Evolutionary conservation across 805 yeast species (phyloP).

Genomic region (Henningerozyma blattae): DNA sequence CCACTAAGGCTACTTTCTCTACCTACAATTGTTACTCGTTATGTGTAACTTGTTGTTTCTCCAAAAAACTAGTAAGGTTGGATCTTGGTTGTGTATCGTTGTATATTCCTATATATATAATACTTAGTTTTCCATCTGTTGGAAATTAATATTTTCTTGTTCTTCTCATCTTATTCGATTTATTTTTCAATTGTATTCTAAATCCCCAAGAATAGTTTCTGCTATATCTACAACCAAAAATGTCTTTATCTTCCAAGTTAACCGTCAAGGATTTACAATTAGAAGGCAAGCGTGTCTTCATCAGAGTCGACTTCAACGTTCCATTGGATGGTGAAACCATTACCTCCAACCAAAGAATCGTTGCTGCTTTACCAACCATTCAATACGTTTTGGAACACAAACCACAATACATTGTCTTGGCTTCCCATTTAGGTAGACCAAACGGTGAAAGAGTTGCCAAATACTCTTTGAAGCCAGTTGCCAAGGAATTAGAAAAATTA

Average conservation of each 20-base stretch:
- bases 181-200: not conserved
- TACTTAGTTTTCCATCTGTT: not conserved
- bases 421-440: constrained; percentile 99
- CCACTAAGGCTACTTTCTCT: too few species aligned
- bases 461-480: constrained; percentile 89
- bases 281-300: constrained; percentile 89
- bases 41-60: too few species aligned
- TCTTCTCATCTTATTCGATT: not conserved
- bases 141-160: not conserved
- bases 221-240: constrained; percentile 19
- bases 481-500: constrained; percentile 73
- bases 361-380: constrained; percentile 98
- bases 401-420: constrained; percentile 85
- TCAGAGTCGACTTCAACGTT: constrained; percentile 94
- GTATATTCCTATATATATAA: too few species aligned
- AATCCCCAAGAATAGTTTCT: not conserved
- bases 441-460: constrained; percentile 82
- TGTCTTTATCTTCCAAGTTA: constrained; percentile 91
- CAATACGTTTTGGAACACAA: constrained; percentile 83
- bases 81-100: too few species aligned
- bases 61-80: too few species aligned
- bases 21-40: too few species aligned
- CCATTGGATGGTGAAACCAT: constrained; percentile 92
- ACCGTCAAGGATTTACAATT: constrained; percentile 85
- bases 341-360: constrained; percentile 99